phyloP scores from a whole-genome alignment of 768 basidiomycete genomes.

The Hericium alpestre region DNA sequence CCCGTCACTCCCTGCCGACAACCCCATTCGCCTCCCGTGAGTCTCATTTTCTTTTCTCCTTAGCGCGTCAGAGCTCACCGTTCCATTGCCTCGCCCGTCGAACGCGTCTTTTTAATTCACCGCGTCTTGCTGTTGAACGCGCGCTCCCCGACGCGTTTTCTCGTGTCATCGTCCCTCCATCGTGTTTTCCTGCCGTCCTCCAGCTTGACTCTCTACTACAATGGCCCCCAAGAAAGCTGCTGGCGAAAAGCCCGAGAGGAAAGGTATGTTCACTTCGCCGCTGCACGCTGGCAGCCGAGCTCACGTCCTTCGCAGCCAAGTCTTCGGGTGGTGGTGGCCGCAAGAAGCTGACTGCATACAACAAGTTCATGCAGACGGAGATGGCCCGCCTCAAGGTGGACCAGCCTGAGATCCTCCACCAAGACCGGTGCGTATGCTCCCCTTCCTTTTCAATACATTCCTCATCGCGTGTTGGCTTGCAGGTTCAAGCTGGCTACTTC shows the following conservation, averaged over 20 bases:
- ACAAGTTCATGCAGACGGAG: constrained; percentile 73
- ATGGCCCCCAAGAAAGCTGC: constrained; percentile 11
- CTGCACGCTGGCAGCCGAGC: not conserved
- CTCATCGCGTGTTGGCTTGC: constrained; percentile 9
- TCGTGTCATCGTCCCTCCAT: not conserved
- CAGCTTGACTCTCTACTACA: not conserved
- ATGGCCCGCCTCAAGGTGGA: constrained; percentile 71
- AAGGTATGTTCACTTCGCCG: constrained; percentile 4
- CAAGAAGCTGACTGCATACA: constrained; percentile 62
- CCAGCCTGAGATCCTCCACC: constrained; percentile 61
- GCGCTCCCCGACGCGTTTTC: constrained; percentile 1
- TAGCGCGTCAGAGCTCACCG: not conserved
- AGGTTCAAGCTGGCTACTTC: constrained; percentile 66
- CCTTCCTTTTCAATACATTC: not conserved
- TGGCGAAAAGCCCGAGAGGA: constrained; percentile 13
- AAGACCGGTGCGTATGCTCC: constrained; percentile 46
- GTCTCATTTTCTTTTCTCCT: not conserved
- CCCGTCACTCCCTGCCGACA: constrained; percentile 5
- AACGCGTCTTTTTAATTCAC: not conserved
- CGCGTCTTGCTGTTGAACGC: not conserved
- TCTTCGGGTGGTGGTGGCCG: constrained; percentile 41
- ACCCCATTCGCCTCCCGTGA: constrained; percentile 3
- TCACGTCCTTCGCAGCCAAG: constrained; percentile 29
- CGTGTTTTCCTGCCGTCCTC: not conserved
- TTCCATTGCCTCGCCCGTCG: not conserved